phyloP scores from a whole-genome alignment of 2,329 filamentous ascomycete genomes.

The Leptographium lundbergii region DNA sequence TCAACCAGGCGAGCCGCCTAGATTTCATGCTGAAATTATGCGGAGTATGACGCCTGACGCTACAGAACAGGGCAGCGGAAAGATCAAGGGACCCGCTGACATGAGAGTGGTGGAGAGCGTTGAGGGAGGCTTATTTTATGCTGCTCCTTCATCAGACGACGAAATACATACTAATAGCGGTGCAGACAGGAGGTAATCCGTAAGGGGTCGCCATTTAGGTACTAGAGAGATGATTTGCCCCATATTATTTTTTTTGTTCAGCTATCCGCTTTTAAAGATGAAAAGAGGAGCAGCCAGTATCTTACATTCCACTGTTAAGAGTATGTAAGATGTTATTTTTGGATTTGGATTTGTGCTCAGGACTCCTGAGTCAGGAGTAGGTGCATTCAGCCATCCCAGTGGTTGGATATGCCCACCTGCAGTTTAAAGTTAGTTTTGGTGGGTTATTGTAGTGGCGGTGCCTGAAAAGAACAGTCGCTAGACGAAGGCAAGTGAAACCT shows the following conservation, averaged over 20 bases:
- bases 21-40: neutral
- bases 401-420: neutral
- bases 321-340: no score
- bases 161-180: neutral
- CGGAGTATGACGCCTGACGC: neutral
- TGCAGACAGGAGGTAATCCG: neutral
- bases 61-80: neutral
- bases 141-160: neutral
- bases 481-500: neutral
- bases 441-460: neutral
- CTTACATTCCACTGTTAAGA: no score
- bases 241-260: neutral
- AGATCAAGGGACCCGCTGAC: neutral
- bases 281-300: neutral
- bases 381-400: neutral
- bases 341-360: no score
- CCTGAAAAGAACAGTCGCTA: neutral
- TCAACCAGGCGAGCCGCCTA: neutral
- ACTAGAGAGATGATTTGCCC: neutral
- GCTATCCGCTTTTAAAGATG: neutral
- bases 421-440: neutral
- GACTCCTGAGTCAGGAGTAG: no score
- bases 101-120: neutral
- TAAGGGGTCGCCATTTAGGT: neutral
- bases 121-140: neutral